Percentiles rank a stretch among this genome's conserved stretches.
phyloP scores from a whole-genome alignment of 2,329 filamentous ascomycete genomes.

The Ophiocordyceps camponoti-saundersi region DNA sequence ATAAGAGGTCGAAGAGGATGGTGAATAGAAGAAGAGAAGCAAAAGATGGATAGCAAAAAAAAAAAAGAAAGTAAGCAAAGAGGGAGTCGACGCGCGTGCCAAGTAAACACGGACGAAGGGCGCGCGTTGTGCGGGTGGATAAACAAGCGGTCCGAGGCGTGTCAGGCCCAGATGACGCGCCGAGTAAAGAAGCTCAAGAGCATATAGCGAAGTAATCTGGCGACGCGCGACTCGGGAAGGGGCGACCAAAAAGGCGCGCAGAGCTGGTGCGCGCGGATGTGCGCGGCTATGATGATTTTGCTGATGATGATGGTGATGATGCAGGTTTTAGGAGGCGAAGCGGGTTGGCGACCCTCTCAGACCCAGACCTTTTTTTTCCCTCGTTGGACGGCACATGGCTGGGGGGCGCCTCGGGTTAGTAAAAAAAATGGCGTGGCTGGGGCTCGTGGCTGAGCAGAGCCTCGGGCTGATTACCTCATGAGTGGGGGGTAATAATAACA shows the following conservation, averaged over 20 bases:
- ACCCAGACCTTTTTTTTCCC: background rate
- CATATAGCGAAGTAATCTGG: constrained; percentile 10
- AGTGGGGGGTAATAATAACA: too few species aligned
- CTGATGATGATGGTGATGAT: background rate
- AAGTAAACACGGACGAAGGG: constrained; percentile 12
- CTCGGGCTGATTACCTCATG: too few species aligned
- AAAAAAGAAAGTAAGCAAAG: constrained; percentile 7
- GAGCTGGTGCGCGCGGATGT: constrained; percentile 5
- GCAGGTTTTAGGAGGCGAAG: constrained; percentile 3
- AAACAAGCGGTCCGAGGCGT: constrained; percentile 16
- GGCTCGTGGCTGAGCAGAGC: constrained; percentile 1
- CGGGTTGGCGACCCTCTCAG: background rate
- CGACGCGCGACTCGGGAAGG: constrained; percentile 10
- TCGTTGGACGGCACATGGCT: background rate
- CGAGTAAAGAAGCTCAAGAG: constrained; percentile 10
- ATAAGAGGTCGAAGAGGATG: background rate
- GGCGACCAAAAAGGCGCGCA: constrained; percentile 8
- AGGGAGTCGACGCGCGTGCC: background rate
- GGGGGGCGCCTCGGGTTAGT: constrained; percentile 2
- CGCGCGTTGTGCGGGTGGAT: constrained; percentile 7
- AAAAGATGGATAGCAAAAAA: constrained; percentile 8
- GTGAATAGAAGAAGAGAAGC: constrained; percentile 2
- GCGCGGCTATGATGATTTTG: constrained; percentile 3
- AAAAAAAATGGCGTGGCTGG: constrained; percentile 26
- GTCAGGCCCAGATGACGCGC: constrained; percentile 14